Conservation (phyloP, 1,284 basidiomycete genomes). For the Cryptococcus sp. region DNA sequence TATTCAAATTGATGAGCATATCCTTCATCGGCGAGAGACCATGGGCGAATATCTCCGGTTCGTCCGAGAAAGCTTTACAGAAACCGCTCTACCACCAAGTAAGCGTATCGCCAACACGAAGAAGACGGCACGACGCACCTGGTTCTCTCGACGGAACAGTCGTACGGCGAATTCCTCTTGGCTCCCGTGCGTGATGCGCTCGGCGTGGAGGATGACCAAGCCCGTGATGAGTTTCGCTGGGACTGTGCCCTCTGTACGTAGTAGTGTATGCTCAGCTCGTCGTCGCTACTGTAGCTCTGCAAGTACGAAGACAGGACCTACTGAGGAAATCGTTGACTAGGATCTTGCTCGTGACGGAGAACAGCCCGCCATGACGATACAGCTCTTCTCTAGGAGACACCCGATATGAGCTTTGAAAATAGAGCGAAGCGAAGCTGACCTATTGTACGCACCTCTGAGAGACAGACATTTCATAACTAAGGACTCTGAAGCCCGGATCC, state of each 20-base stretch:
- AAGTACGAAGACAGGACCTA: conserved; percentile 19
- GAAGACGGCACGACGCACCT: conserved; percentile 42
- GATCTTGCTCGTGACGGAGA: conserved; percentile 92
- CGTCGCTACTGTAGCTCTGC: not conserved
- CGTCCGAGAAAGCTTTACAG: conserved; percentile 94
- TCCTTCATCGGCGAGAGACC: conserved; percentile 88
- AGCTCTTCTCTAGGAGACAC: conserved; percentile 66
- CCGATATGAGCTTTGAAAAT: too few species aligned
- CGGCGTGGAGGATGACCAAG: conserved; percentile 90
- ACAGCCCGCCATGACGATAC: conserved; percentile 83
- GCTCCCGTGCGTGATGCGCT: conserved; percentile 79
- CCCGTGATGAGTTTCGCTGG: conserved; percentile 85
- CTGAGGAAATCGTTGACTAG: conserved; percentile 93
- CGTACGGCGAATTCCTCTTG: conserved; percentile 89
- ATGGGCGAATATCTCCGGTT: conserved; percentile 90
- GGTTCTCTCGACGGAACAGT: conserved; percentile 82
- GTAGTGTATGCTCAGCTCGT: conserved; percentile 2
- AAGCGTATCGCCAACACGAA: conserved; percentile 5
- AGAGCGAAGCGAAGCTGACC: too few species aligned
- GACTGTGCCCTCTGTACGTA: conserved; percentile 62
- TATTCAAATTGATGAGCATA: conserved; percentile 87
- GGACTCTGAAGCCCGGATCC: conserved; percentile 77
- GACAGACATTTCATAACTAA: conserved; percentile 80
- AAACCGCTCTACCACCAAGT: conserved; percentile 66
- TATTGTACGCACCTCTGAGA: conserved; percentile 70